Conservation (phyloP, 495 filamentous ascomycete species). For the Neurospora sp. region DNA sequence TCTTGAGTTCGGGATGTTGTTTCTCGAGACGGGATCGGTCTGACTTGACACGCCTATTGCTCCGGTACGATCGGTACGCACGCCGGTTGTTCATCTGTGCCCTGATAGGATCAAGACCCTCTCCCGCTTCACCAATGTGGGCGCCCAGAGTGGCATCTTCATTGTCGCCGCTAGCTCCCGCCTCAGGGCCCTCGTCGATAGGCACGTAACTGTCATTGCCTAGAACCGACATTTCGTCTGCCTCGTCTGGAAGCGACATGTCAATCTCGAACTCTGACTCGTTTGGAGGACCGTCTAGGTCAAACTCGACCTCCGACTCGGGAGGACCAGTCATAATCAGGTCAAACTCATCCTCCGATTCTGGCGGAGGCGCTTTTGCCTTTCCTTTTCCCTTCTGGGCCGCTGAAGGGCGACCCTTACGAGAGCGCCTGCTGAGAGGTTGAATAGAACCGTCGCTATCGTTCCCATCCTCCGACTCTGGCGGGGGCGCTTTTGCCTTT, state of each 20-base stretch:
- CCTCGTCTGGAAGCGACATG: not conserved
- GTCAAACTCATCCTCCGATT: not conserved
- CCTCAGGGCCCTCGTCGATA: not conserved
- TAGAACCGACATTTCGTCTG: not conserved
- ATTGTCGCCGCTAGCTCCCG: not conserved
- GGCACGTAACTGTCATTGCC: conserved; percentile 3
- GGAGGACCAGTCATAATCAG: not conserved
- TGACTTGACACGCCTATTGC: conserved; percentile 13
- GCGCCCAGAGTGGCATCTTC: conserved; percentile 2
- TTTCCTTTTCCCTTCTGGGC: not conserved
- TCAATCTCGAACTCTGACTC: not conserved
- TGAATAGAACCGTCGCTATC: conserved; percentile 8
- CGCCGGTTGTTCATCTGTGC: conserved; percentile 11
- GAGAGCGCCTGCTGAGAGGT: not conserved
- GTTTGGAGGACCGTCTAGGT: not conserved
- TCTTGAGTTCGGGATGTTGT: conserved; percentile 64
- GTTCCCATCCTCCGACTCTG: not conserved
- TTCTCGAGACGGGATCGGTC: conserved; percentile 44
- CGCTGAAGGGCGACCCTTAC: not conserved
- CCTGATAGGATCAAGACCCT: conserved; percentile 1
- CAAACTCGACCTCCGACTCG: not conserved
- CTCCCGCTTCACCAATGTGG: not conserved
- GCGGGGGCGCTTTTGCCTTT: not conserved
- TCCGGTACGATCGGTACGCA: conserved; percentile 15
- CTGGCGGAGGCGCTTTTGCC: not conserved